Conservation (phyloP, 371 early-diverging fungal species). For the Lichtheimia corymbifera region DNA sequence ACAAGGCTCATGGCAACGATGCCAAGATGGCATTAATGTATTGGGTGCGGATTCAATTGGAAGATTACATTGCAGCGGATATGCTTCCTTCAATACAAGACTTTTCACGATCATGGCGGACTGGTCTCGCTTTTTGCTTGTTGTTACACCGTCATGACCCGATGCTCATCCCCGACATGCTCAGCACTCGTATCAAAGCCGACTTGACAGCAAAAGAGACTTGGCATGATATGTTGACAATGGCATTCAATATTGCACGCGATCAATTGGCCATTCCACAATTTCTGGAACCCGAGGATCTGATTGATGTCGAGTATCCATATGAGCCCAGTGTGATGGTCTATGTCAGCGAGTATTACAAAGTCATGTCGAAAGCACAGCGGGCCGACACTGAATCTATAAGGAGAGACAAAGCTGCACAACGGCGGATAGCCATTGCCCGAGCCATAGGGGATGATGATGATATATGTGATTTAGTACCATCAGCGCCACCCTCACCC, state of each 20-base stretch:
- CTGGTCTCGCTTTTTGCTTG: conserved; percentile 71
- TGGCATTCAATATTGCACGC: conserved; percentile 40
- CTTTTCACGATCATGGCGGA: conserved; percentile 74
- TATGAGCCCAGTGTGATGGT: conserved; percentile 53
- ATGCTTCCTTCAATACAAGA: conserved; percentile 64
- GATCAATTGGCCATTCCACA: conserved; percentile 38
- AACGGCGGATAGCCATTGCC: conserved; percentile 10
- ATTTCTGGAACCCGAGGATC: conserved; percentile 48
- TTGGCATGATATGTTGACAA: conserved; percentile 33
- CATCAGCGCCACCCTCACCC: conserved; percentile 18
- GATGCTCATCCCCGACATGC: conserved; percentile 60
- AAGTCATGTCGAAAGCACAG: conserved; percentile 31
- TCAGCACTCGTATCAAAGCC: conserved; percentile 20
- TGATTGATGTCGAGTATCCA: conserved; percentile 50
- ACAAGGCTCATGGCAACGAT: conserved; percentile 28
- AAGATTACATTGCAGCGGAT: conserved; percentile 57
- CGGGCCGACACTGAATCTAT: not conserved
- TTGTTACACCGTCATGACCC: conserved; percentile 74
- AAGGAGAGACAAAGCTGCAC: not conserved
- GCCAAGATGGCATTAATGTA: conserved; percentile 60
- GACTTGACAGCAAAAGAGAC: conserved; percentile 32
- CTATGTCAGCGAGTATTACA: conserved; percentile 53
- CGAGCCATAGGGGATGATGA: conserved; percentile 13
- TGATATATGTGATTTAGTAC: conserved; percentile 1
- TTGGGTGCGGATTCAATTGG: conserved; percentile 74